These are phyloP conservation scores for Fusarium udum DNA, from an alignment of 2,329 filamentous ascomycete species.

Conservation along the genomic window DNA sequence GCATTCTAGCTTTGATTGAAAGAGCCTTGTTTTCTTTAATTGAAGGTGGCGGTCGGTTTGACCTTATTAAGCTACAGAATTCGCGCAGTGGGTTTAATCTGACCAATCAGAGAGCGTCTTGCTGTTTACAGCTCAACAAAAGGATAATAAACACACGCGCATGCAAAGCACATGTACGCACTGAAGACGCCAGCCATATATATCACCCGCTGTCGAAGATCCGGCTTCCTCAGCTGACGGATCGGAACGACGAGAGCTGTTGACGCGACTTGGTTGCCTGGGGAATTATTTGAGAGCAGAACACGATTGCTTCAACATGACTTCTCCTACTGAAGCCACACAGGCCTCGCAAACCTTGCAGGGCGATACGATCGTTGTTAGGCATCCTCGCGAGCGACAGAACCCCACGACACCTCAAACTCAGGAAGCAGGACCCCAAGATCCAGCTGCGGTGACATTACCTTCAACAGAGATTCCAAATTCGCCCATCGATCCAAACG, in stretches of 20 bases:
- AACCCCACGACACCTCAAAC: conserved; percentile 47
- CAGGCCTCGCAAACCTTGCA: conserved; percentile 49
- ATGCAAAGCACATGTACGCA: conserved; percentile 18
- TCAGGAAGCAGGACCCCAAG: conserved; percentile 44
- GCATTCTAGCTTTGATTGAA: too few relatives aligned
- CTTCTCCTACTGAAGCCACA: conserved; percentile 43
- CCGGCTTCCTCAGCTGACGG: background rate
- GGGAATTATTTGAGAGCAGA: background rate
- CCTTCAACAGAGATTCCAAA: conserved; percentile 65
- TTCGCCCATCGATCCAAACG: conserved; percentile 60
- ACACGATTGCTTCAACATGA: conserved; percentile 46
- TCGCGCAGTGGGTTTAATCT: too few relatives aligned
- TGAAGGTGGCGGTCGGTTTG: too few relatives aligned
- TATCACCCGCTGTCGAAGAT: background rate
- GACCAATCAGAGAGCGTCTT: too few relatives aligned
- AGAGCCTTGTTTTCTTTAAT: too few relatives aligned
- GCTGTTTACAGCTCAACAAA: too few relatives aligned
- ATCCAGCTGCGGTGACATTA: conserved; percentile 63
- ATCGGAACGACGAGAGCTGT: conserved; percentile 8
- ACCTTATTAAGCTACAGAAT: too few relatives aligned
- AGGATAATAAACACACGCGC: conserved; percentile 24
- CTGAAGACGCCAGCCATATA: background rate
- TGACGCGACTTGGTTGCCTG: conserved; percentile 20
- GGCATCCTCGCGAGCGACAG: conserved; percentile 49
- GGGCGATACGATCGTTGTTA: conserved; percentile 36